Base-by-base conservation (phyloP, 1,284 basidiomycete species). In the Meripilus lineatus region DNA sequence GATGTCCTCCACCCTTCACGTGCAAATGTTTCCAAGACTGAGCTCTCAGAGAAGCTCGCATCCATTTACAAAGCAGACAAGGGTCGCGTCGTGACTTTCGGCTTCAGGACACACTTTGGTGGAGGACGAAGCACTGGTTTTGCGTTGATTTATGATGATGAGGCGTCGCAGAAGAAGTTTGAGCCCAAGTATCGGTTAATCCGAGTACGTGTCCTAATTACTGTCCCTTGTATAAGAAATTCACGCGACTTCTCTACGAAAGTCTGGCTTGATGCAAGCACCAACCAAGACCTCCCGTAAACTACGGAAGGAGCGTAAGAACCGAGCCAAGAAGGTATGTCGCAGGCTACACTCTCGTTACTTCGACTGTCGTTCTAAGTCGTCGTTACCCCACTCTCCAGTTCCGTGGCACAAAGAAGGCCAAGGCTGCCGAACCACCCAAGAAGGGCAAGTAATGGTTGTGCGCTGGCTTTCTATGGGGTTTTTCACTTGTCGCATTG, bases 241-340 rank as follows among this genome's bases (percentile, higher is more conserved):
- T n/a, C n/a, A n/a, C n/a, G n/a, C n/a, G n/a, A 40, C 42, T 47
- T 45, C 47, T 44, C 3, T 45, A 17, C 38, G 46, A 14, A 61
- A 97, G 93, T 82, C 81, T 61, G 93, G 93, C 52, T 73, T 99
- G 52, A 74, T 70, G 52, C 56, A 77, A 57, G 97, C 97, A 78
- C 81, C 89, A 54, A 88, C 93, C 47, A 93, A 89, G 73, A 75
- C 95, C 49, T 93, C 91, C 58, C 89, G 96, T 64, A 99, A 99
- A 72, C 84, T 99, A 69, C 87, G 96, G 71, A 98, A 99, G 79
- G 96, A 99, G 80, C 84, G 96, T 63, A 99, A 99, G 84, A 99
- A 99, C 77, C 86, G 96, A 68, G 80, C 88, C 53, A 97, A 97
- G 87, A 96, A 96, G 86, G 93, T 90, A 46, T 15, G 70, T 25